These are phyloP conservation scores for Wickerhamiella cacticola DNA, from an alignment of 805 yeast species.

Conservation along the genomic window DNA sequence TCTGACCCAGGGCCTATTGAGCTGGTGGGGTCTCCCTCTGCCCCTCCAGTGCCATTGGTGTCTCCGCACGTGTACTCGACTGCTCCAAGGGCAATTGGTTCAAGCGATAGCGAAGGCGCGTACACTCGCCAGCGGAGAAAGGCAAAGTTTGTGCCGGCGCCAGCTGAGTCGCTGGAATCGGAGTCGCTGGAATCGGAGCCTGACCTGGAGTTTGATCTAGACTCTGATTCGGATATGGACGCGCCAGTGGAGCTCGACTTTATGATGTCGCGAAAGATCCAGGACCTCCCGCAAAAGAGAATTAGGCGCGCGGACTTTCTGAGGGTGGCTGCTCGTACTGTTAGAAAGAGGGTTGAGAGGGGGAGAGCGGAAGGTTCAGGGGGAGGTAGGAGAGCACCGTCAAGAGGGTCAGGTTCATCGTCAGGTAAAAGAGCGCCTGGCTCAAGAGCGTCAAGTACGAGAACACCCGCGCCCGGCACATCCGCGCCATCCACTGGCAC, in stretches of 20 bases:
- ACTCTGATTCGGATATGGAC: background rate
- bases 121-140: background rate
- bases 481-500: no score
- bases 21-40: background rate
- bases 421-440: no score
- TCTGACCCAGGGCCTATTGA: background rate
- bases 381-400: no score
- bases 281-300: background rate
- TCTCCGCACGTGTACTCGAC: no score
- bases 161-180: no score
- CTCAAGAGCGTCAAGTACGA: no score
- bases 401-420: no score
- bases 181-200: no score
- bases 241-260: background rate
- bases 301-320: background rate
- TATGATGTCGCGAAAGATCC: background rate
- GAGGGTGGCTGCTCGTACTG: conserved; percentile 1
- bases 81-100: no score
- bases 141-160: background rate
- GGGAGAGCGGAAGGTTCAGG: no score
- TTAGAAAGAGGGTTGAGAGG: background rate
- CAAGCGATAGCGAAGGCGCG: background rate
- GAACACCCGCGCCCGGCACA: no score
- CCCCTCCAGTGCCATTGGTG: no score
- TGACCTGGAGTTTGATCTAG: background rate